Conservation (phyloP, 2,329 filamentous ascomycete species). For the Scleromitrula shiraiana region DNA sequence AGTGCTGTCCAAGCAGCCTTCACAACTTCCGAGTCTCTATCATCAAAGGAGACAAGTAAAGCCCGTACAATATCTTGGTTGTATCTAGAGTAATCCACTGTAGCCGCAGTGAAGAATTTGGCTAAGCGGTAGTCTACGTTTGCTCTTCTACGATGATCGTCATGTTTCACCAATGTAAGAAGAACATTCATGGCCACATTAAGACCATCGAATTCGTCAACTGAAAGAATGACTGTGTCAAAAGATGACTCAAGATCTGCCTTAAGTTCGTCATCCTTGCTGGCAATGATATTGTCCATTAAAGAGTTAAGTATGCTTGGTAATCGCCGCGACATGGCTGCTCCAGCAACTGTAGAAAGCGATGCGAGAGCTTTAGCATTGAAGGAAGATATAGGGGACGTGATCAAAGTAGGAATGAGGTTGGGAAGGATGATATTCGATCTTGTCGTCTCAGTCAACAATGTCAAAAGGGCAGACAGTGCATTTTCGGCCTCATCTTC, state of each 20-base stretch:
- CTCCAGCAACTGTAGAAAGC: conserved; percentile 80
- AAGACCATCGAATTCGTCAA: conserved; percentile 92
- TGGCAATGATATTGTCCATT: conserved; percentile 82
- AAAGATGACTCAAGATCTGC: conserved; percentile 72
- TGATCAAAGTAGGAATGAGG: conserved; percentile 85
- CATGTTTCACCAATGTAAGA: conserved; percentile 78
- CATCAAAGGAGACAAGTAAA: conserved; percentile 85
- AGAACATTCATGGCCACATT: conserved; percentile 95
- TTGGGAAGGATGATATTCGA: conserved; percentile 97
- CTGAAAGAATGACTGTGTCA: conserved; percentile 81
- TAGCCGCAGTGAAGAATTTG: conserved; percentile 73
- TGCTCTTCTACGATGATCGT: conserved; percentile 79
- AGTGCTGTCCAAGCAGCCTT: conserved; percentile 86
- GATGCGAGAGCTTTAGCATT: conserved; percentile 93
- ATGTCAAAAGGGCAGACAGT: conserved; percentile 80
- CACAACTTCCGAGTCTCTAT: conserved; percentile 73
- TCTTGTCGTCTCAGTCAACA: conserved; percentile 86
- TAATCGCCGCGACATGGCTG: conserved; percentile 82
- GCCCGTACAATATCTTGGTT: conserved; percentile 91
- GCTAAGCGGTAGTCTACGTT: conserved; percentile 71
- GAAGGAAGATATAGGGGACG: conserved; percentile 85
- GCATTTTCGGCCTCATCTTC: conserved; percentile 88
- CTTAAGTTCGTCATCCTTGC: conserved; percentile 64
- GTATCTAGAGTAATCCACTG: conserved; percentile 89
- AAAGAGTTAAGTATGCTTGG: conserved; percentile 87